Base-by-base conservation (phyloP, 805 yeast species). In the Wickerhamiella musiphila region DNA sequence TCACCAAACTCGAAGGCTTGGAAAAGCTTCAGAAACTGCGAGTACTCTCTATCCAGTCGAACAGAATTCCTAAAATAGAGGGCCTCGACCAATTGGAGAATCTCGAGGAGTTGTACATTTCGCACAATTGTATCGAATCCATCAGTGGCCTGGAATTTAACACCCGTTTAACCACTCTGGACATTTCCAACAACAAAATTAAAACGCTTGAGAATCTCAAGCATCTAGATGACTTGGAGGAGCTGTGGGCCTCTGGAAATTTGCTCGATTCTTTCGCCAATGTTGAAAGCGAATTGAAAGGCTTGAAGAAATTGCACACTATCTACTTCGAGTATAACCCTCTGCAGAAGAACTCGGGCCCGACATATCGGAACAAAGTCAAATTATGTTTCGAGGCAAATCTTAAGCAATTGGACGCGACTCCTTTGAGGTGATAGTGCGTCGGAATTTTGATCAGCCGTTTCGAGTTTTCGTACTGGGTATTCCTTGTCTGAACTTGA, bases 251-350 rank as follows among this genome's bases (percentile, higher is more conserved):
- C 17, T 78, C 94, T 0, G 68, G 70, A 46, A 90, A 86, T 53
- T 53, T 67, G 44, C 52, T 90, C 15, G 65, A 68, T 21, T 60
- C 69, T 25, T 84, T 78, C 53, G 70, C 73, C 21, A 74, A 81
- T 32, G 57, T 90, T 28, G 73, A 70, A 32, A 52, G 64, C 14
- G 73, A 81, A 48, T 62, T 90, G 37, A 70, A 72, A 10, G 57
- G 58, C 24, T 57, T 81, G 32, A 66, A 70, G 2, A 59, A 66
- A 5, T 59, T 90, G 33, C 93, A 82, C 32, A 82, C 94, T 0
- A 93, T 90, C 4, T 90, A 90, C 50, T 71, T 90, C 41, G 98
- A 90, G 55, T 86, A 90, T 6, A 86, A 86, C 49, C 96, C 96
- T 3, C 52, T 90, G 13, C 94, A 90, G 46, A 43, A 56, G 18